Conservation (phyloP, 2,329 filamentous ascomycete genomes). For the Teratosphaeriaceae sp. region DNA sequence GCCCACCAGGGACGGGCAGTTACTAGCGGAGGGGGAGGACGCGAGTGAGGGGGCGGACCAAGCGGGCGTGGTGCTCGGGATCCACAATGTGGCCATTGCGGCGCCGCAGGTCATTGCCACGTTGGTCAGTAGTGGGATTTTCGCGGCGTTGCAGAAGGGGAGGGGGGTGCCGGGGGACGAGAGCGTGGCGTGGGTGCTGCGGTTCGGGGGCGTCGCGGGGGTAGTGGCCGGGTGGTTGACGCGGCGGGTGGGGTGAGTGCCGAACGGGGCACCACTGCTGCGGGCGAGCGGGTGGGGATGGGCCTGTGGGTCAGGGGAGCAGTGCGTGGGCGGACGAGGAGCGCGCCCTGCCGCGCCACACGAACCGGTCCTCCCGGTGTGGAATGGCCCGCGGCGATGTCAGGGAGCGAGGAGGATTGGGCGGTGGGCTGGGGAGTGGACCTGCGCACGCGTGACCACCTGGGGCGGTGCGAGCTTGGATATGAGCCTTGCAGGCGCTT, state of each 20-base stretch:
- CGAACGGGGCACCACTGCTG: no score
- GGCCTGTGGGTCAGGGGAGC: no score
- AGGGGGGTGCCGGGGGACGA: constrained; percentile 77
- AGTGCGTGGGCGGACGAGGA: no score
- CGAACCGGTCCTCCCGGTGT: no score
- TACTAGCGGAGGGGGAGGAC: constrained; percentile 41
- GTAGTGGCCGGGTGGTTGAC: constrained; percentile 56
- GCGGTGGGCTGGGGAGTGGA: no score
- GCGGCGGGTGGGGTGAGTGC: constrained; percentile 8
- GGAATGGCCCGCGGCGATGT: no score
- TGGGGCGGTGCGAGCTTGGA: no score
- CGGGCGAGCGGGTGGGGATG: no score
- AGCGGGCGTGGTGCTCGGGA: constrained; percentile 83
- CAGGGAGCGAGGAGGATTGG: no score
- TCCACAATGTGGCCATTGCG: constrained; percentile 93
- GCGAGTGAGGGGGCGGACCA: constrained; percentile 59
- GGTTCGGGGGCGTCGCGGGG: constrained; percentile 74
- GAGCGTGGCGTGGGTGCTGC: constrained; percentile 79
- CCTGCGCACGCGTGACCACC: no score
- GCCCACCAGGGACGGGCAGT: constrained; percentile 30
- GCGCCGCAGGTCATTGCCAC: constrained; percentile 89
- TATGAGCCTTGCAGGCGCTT: no score
- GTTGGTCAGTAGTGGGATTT: constrained; percentile 74
- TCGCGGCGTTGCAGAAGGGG: constrained; percentile 79
- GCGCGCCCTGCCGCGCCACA: no score